Base-by-base conservation (phyloP, 441 rosid species). In the Geranium incanum region DNA sequence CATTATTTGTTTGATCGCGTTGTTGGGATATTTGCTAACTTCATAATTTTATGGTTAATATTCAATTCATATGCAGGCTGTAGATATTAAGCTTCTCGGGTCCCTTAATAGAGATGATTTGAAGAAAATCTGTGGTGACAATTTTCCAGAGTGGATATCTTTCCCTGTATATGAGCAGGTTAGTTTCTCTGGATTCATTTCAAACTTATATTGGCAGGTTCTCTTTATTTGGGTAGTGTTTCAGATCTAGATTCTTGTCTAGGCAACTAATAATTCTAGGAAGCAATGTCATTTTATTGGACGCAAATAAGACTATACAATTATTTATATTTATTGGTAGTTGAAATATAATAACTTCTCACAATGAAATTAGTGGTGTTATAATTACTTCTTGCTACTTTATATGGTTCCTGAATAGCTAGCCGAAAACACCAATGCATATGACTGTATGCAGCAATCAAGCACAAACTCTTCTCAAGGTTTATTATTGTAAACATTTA, bases 131-230 rank as follows among this genome's bases (percentile, higher is more conserved):
- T 95, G 98, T 1, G 95, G 99, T 33, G 96, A 92, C 73, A 92
- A 88, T 75, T 89, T 88, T 77, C 99, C 99, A 36, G 92, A 85
- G 63, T 92, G 99, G 99, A 91, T 95, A 75, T 95, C 99, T 5
- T 95, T 95, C 77, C 98, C 99, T 21, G 96, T 77, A 28, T 92
- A 73, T 83, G 99, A 95, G 77, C 99, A 92, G 97, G 99, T 90
- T 64, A 55, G 73, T 23, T 15, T 66, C 38, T 33, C 66, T 36
- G 43, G 0, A n/a, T n/a, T n/a, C 3, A 50, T 50, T 50, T 2
- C 9, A 48, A 50, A 50, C 57, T 13, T 12, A 50, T 13, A 3
- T 2, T 50, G 0, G 15, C 3, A 11, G n/a, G 13, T 50, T 50
- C 3, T 45, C 11, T 55, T 55, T 52, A 52, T 52, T 52, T 52